Base-by-base conservation (phyloP, 2,329 filamentous ascomycete species). In the Cladosporium colombiae region DNA sequence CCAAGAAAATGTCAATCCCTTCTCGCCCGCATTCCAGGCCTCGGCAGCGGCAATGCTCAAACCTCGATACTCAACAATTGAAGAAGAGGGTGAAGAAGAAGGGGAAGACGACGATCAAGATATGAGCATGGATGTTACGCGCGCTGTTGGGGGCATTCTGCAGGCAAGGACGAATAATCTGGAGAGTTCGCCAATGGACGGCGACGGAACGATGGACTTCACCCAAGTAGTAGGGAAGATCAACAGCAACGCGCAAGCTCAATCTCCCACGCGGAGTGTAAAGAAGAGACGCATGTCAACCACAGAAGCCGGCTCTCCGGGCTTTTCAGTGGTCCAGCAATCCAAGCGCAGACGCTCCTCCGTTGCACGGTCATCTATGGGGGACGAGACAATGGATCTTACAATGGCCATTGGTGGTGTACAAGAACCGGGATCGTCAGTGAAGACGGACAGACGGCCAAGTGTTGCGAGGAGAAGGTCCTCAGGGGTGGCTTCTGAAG, bases 61-160 rank as follows among this genome's bases (percentile, higher is more conserved):
- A 23, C 61, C 53, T 14, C 57, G 68, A 11, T 72, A 74, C 44
- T 66, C 70, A 5, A 72, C 70, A 5, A 71, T 71, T 25, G 68
- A 68, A 29, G 76, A 77, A 66, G 74, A 82, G 27, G 75, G 79
- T 5, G 82, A 84, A 14, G 81, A 82, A 13, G 91, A 93, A 8
- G 69, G 68, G 25, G 76, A 77, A 66, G 74, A 82, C 23, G 75
- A 80, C 6, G 82, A 84, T 13, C 81, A 82, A 14, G 91, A 93
- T 46, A 89, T 96, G 83, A 95, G 92, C 25, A 97, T 98, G 94
- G 94, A 98, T 72, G 91, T 97, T 8, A 97, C 94, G 1, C 88
- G 87, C 64, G 91, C 88, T 10, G 83, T 96, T 62, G 94, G 94
- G 10, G 86, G 89, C 3, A 97, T 98, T 63, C 78, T 97, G 23